A percentile compares a stretch with the other conserved stretches of the same genome.
Evolutionary conservation across 163 green algal species (phyloP).

Genomic region (Scenedesmus sp.): DNA sequence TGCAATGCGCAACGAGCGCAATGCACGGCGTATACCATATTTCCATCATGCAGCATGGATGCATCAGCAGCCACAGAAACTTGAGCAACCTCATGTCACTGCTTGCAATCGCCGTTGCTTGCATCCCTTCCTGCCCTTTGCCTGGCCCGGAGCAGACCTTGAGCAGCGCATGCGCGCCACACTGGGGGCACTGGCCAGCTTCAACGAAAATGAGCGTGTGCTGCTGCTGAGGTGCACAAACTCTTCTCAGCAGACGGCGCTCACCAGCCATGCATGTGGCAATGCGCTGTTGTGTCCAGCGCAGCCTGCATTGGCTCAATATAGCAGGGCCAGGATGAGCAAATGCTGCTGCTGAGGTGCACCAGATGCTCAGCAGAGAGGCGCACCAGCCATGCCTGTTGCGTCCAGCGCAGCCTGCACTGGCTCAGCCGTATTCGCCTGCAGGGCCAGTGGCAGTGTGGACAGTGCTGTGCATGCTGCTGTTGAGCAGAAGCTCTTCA

Average conservation of each 20-base stretch:
- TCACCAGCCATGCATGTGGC: background rate
- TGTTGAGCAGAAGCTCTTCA: background rate
- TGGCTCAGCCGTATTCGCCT: background rate
- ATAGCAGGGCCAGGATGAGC: conserved; percentile 55
- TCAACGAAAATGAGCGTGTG: conserved; percentile 74
- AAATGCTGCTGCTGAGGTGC: conserved; percentile 56
- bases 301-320: background rate
- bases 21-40: too few species aligned
- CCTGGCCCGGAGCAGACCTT: conserved; percentile 55
- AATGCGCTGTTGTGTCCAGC: background rate
- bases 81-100: background rate
- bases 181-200: conserved; percentile 70
- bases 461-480: background rate
- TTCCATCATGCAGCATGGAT: background rate
- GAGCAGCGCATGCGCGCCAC: conserved; percentile 72
- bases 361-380: background rate
- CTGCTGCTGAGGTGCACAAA: conserved; percentile 60
- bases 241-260: background rate
- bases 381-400: background rate
- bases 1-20: background rate
- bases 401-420: background rate
- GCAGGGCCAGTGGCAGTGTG: background rate
- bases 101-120: background rate
- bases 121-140: background rate
- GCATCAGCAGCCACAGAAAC: background rate